Base-by-base conservation (phyloP, 805 yeast genomes). In the Nakazawaea holstii region DNA sequence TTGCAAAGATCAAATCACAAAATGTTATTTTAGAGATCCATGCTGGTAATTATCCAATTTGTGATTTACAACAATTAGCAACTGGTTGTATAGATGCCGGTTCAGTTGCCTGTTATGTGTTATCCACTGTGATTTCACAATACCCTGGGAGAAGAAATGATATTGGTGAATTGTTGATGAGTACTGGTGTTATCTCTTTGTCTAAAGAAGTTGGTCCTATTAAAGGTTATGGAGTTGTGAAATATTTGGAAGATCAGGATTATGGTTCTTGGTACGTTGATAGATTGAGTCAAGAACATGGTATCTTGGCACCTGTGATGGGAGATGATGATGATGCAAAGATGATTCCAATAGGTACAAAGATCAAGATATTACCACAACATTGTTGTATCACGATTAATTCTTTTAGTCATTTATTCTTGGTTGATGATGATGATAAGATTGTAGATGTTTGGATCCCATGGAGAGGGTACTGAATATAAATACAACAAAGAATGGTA, bases 261-360 rank as follows among this genome's bases (percentile, higher is more conserved):
- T 77, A 68, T 55, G 76, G 73, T 6, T 66, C 72, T 39, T 86
- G 91, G 91, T 61, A 64, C 41, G 79, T 87, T 10, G 85, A 80
- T 32, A 70, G 90, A 53, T 62, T 87, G 41, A 79, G 87, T 48
- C 94, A 87, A 60, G 95, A 87, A 57, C 95, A 87, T 59, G 95
- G 94, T 9, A 80, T 87, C 36, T 62, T 86, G 42, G 69, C 66
- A n/a, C 82, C 87, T n/a, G n/a, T n/a, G n/a, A n/a, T n/a, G n/a
- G n/a, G n/a, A n/a, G n/a, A n/a, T n/a, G n/a, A n/a, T n/a, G n/a
- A n/a, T 3, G 53, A 60, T 13, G 37, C 57, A 2, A 49, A 63
- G 37, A 60, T 79, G 56, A 67, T 79, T 24, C 81, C 81, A 24
- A 53, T 65, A 30, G 89, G 89, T 1, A 69, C 80, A 1, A 72